Evolutionary conservation across 164 flowering plant species (phyloP), one percentile per base, ranked within the genome.

Genomic region (Kalanchoe fedtschenkoi): DNA sequence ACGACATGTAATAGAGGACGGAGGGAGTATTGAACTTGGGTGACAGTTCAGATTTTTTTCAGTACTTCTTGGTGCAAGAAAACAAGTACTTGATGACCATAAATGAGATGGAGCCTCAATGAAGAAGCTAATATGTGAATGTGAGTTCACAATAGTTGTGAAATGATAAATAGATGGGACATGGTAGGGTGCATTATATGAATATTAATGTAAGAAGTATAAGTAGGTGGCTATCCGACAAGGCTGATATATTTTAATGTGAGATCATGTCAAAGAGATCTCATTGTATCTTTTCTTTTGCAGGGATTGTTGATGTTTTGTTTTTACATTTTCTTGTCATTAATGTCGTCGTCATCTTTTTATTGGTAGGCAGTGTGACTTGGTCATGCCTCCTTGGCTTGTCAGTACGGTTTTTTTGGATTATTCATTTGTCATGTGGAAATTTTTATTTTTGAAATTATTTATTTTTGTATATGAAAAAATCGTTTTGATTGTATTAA

Each of bases 261-360:
- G 32, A 24, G 32, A 51, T 47, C 30, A 32, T 26, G 13, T 51
- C 32, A 51, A n/a, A 17, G 56, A 51, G 56, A 51, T 51, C 56
- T 24, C 26, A 24, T 26, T 26, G 56, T 51, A 47, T 47, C 55
- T 26, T 51, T 6, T 51, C n/a, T 5, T 51, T 51, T 51, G 56
- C 33, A 51, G 56, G 24, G 56, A 51, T 51, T 51, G 56, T n/a
- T n/a, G n/a, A n/a, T n/a, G n/a, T 47, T 47, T 47, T 47, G 54
- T 51, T 28, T 51, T n/a, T 17, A 51, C 56, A 51, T 26, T 51
- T 51, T 32, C 13, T n/a, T n/a, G n/a, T n/a, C n/a, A n/a, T n/a
- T n/a, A n/a, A n/a, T 51, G 33, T 47, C 54, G 29, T 47, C 24
- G 5, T 22, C 8, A 22, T 9, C 2, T 3, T n/a, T 2, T n/a